Conservation (phyloP, 768 basidiomycete genomes). For the Russula vinacea region DNA sequence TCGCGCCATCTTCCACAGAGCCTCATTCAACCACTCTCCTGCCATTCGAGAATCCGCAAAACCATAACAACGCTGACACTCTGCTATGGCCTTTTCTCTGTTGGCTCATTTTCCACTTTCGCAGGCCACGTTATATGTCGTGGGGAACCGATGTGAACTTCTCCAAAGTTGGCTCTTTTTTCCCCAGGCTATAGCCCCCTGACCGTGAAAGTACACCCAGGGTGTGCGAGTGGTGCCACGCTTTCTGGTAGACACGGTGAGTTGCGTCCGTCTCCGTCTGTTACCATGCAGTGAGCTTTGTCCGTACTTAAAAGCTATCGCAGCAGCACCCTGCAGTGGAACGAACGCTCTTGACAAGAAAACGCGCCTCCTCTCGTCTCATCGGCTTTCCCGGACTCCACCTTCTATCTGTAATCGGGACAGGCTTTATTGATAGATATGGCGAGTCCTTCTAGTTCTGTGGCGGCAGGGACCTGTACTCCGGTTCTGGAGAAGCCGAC, state of each 20-base stretch:
- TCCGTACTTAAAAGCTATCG: not conserved
- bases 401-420: not conserved
- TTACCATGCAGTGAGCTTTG: not conserved
- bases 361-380: not conserved
- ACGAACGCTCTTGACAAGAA: not conserved
- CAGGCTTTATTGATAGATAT: not conserved
- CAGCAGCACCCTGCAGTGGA: not conserved
- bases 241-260: conserved; percentile 4
- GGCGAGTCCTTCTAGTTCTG: not conserved
- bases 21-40: not conserved
- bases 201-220: not conserved
- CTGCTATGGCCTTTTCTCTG: conserved; percentile 8
- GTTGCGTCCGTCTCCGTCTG: not conserved
- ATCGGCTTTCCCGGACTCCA: not conserved
- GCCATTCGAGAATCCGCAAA: conserved; percentile 5
- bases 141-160: conserved; percentile 11
- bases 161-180: conserved; percentile 11
- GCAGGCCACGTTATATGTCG: conserved; percentile 22
- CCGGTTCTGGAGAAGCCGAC: not conserved
- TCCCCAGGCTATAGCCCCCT: conserved; percentile 11
- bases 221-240: not conserved
- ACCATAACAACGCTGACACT: conserved; percentile 16
- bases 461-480: not conserved
- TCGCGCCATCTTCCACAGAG: not conserved
- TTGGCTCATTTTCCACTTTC: conserved; percentile 1